A percentile compares a stretch with the other conserved stretches of the same genome.
phyloP scores from a whole-genome alignment of 2,329 filamentous ascomycete species.

The Neonectria faginata region DNA sequence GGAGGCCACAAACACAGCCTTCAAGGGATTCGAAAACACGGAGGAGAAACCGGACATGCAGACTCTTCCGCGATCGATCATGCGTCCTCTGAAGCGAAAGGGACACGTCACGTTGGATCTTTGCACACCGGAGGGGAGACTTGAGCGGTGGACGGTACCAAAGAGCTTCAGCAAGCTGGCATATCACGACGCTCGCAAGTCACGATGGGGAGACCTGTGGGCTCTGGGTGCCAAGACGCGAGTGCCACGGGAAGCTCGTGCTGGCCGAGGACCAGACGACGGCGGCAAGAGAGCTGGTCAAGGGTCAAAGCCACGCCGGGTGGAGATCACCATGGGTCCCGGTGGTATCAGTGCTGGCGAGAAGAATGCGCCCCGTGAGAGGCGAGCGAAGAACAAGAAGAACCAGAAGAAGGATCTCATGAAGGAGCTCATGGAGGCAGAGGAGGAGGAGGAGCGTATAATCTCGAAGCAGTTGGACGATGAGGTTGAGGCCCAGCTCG shows the following conservation, averaged over 20 bases:
- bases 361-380: slow-evolving; percentile 50
- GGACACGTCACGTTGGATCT: slow-evolving; percentile 91
- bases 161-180: slow-evolving; percentile 83
- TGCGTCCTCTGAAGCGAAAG: slow-evolving; percentile 85
- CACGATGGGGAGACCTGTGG: slow-evolving; percentile 94
- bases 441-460: slow-evolving; percentile 48
- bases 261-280: slow-evolving; percentile 65
- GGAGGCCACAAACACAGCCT: slow-evolving; percentile 73
- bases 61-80: slow-evolving; percentile 80
- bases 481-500: slow-evolving; percentile 47
- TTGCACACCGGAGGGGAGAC: slow-evolving; percentile 85
- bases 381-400: slow-evolving; percentile 57
- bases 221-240: slow-evolving; percentile 92
- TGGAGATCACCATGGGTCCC: slow-evolving; percentile 50
- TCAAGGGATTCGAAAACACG: slow-evolving; percentile 75
- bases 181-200: slow-evolving; percentile 93
- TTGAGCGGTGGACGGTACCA: slow-evolving; percentile 95
- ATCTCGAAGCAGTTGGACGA: slow-evolving; percentile 49
- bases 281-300: slow-evolving; percentile 58
- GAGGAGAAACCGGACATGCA: slow-evolving; percentile 65
- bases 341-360: slow-evolving; percentile 55
- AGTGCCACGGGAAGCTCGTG: slow-evolving; percentile 68
- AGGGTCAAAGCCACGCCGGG: slow-evolving; percentile 55
- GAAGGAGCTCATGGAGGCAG: slow-evolving; percentile 53
- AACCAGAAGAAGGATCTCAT: slow-evolving; percentile 54